phyloP scores from a whole-genome alignment of 176 grass and related monocot species.

The Calamus simplicifolius region DNA sequence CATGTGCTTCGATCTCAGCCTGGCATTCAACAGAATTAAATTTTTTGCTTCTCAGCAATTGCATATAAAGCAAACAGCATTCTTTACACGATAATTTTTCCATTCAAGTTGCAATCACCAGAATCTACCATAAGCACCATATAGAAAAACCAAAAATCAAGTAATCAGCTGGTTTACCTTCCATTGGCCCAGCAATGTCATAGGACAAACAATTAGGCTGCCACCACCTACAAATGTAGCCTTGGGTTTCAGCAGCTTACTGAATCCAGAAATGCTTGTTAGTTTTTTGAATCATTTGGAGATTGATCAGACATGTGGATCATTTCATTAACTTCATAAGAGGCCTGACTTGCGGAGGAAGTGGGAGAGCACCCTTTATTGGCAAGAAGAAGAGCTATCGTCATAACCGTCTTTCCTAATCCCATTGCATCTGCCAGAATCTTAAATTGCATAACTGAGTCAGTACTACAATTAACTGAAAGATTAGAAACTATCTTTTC shows the following conservation, averaged over 20 bases:
- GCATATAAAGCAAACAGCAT: background rate
- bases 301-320: conserved; percentile 27
- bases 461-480: conserved; percentile 6
- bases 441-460: conserved; percentile 38
- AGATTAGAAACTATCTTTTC: conserved; percentile 7
- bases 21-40: conserved; percentile 28
- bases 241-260: conserved; percentile 61
- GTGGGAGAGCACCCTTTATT: conserved; percentile 50
- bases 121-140: background rate
- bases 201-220: conserved; percentile 86
- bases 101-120: no score
- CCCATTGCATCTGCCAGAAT: conserved; percentile 99
- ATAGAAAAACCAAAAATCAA: conserved; percentile 7
- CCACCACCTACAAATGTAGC: conserved; percentile 52
- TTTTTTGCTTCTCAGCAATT: background rate
- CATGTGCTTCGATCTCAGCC: conserved; percentile 88
- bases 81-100: background rate
- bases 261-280: conserved; percentile 60
- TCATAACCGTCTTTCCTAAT: conserved; percentile 96
- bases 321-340: conserved; percentile 42
- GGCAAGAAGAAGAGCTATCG: conserved; percentile 84
- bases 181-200: conserved; percentile 95
- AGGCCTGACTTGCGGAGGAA: conserved; percentile 29
- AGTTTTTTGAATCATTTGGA: conserved; percentile 46
- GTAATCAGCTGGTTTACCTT: conserved; percentile 51